Percentiles rank a stretch among this genome's conserved stretches.
These are phyloP conservation scores for Podaxis sp. DNA, from an alignment of 768 basidiomycete genomes.

Conservation along the genomic window DNA sequence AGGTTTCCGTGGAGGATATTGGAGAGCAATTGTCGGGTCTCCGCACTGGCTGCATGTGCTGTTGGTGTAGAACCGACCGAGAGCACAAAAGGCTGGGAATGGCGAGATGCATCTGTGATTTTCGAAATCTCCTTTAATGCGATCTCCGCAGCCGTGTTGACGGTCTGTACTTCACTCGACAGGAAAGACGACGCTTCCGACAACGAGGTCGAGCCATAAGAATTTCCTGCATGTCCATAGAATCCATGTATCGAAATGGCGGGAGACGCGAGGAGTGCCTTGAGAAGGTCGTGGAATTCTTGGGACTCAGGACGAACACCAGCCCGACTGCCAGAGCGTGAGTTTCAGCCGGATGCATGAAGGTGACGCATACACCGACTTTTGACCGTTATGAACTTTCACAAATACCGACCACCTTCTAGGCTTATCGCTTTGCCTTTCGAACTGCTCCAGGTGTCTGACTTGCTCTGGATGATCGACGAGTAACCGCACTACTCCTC, in stretches of 20 bases:
- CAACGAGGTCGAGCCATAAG: constrained; percentile 74
- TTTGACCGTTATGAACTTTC: constrained; percentile 77
- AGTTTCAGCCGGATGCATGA: constrained; percentile 10
- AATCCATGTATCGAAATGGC: constrained; percentile 74
- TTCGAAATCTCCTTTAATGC: constrained; percentile 47
- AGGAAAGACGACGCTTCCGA: constrained; percentile 66
- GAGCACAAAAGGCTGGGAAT: constrained; percentile 59
- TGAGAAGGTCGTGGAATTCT: constrained; percentile 56
- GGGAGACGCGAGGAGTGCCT: constrained; percentile 50
- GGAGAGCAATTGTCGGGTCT: constrained; percentile 43
- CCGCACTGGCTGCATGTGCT: constrained; percentile 71
- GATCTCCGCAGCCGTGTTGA: constrained; percentile 62
- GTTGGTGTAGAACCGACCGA: constrained; percentile 89
- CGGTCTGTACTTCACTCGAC: constrained; percentile 67
- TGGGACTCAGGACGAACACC: constrained; percentile 58
- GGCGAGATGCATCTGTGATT: constrained; percentile 29
- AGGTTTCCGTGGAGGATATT: constrained; percentile 56
- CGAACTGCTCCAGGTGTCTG: constrained; percentile 60
- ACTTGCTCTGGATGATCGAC: constrained; percentile 79
- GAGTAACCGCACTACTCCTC: constrained; percentile 65
- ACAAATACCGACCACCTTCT: constrained; percentile 76
- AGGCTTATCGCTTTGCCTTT: constrained; percentile 36
- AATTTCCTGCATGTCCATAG: constrained; percentile 77
- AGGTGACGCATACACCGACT: constrained; percentile 43
- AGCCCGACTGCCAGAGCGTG: constrained; percentile 57